phyloP scores from a whole-genome alignment of 2,329 filamentous ascomycete species.

The Colletotrichum paranaense region DNA sequence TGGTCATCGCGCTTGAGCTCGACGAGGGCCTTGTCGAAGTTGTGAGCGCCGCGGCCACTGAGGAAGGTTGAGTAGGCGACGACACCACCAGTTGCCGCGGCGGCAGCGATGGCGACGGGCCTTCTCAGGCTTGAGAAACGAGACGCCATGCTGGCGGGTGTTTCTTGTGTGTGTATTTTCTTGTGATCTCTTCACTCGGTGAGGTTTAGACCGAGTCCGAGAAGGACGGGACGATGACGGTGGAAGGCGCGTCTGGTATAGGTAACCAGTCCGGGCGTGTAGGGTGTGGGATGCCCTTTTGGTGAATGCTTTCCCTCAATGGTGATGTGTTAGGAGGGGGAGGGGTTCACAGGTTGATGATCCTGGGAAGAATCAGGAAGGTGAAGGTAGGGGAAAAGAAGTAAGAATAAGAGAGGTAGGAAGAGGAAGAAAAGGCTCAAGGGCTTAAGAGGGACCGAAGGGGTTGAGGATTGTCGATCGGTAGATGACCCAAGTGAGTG shows the following conservation, averaged over 20 bases:
- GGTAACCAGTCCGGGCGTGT: not conserved
- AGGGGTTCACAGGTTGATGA: not conserved
- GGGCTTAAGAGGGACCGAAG: conserved; percentile 26
- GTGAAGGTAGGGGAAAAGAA: not conserved
- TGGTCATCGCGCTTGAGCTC: conserved; percentile 48
- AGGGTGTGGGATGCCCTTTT: not conserved
- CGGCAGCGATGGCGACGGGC: conserved; percentile 47
- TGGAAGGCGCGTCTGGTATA: too few species aligned
- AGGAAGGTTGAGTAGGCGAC: conserved; percentile 44
- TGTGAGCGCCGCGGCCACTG: conserved; percentile 42
- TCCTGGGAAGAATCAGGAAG: not conserved
- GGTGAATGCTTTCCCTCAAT: not conserved
- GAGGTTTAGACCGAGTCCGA: conserved; percentile 16
- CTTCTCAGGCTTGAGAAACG: conserved; percentile 48
- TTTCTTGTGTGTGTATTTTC: not conserved
- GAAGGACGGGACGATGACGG: not conserved
- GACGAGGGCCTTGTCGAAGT: conserved; percentile 47
- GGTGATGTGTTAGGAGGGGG: not conserved
- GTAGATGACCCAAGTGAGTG: conserved; percentile 1
- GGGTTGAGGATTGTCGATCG: conserved; percentile 23
- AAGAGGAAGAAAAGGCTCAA: conserved; percentile 10
- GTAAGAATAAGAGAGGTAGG: not conserved
- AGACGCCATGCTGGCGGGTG: conserved; percentile 45
- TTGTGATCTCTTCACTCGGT: not conserved
- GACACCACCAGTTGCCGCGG: conserved; percentile 40